phyloP scores from a whole-genome alignment of 345 rosid genomes.

The Populus simonii region DNA sequence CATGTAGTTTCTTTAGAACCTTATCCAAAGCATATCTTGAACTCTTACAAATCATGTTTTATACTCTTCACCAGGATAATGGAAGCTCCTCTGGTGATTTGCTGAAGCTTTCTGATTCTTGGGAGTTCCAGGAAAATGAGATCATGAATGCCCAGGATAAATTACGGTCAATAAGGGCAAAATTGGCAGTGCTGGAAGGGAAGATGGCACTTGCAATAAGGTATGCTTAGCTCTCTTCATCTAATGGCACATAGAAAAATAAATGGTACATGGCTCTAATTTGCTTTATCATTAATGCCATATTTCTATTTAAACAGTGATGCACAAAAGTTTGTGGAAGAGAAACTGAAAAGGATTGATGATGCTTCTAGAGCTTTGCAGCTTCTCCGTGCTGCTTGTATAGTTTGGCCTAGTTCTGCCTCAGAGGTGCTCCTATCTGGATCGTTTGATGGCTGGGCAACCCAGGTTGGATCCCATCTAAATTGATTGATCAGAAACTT shows the following conservation, averaged over 20 bases:
- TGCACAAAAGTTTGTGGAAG: slow-evolving; percentile 63
- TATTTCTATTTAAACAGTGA: slow-evolving; percentile 43
- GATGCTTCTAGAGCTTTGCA: slow-evolving; percentile 58
- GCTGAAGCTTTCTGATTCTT: slow-evolving; percentile 64
- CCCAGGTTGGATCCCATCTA: slow-evolving; percentile 56
- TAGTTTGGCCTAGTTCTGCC: slow-evolving; percentile 87
- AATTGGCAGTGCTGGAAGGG: slow-evolving; percentile 79
- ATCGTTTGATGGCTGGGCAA: slow-evolving; percentile 91
- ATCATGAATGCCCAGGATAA: slow-evolving; percentile 60
- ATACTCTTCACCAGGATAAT: slow-evolving; percentile 30
- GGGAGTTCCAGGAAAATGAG: slow-evolving; percentile 84
- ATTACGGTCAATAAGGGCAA: slow-evolving; percentile 78
- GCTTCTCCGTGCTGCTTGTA: slow-evolving; percentile 59
- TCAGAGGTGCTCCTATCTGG: slow-evolving; percentile 80
- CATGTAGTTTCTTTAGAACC: neutral
- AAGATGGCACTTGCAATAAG: slow-evolving; percentile 76
- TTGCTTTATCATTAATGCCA: slow-evolving; percentile 8
- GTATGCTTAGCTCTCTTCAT: slow-evolving; percentile 35
- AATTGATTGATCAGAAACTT: neutral
- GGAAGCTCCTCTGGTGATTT: slow-evolving; percentile 35
- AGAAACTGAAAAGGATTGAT: slow-evolving; percentile 70
- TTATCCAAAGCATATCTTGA: slow-evolving; percentile 3
- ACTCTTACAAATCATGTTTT: slow-evolving; percentile 16
- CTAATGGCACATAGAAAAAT: slow-evolving; percentile 2
- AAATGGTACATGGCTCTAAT: neutral